These are phyloP conservation scores for Cryptomeria japonica DNA, from an alignment of 75 land plant genomes.

Conservation along the genomic window DNA sequence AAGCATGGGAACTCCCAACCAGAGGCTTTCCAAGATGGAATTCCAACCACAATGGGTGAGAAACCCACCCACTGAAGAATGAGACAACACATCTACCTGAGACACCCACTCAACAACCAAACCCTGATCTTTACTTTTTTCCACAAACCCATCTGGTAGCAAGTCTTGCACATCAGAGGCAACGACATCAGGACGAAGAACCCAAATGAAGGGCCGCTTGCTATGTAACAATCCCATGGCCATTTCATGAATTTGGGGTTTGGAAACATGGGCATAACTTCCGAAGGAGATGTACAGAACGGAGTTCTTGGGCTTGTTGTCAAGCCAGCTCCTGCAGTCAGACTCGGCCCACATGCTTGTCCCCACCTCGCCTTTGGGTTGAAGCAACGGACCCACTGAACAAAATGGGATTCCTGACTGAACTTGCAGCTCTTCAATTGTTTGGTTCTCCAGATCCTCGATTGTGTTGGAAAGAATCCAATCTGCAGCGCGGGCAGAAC, in stretches of 20 bases:
- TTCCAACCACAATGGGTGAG: no score
- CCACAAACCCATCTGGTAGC: constrained; percentile 43
- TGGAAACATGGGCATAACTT: constrained; percentile 26
- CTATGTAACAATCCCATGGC: constrained; percentile 37
- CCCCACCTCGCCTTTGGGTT: not conserved
- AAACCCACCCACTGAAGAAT: no score
- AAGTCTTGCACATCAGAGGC: constrained; percentile 26
- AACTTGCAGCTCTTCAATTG: constrained; percentile 30
- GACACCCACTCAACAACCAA: constrained; percentile 45
- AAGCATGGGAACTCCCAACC: no score
- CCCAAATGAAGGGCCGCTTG: constrained; percentile 17
- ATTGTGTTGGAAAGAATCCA: constrained; percentile 27
- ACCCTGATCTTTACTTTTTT: constrained; percentile 19
- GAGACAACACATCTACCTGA: constrained; percentile 34
- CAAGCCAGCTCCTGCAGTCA: constrained; percentile 51
- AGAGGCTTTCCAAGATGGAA: no score
- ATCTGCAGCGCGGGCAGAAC: constrained; percentile 34
- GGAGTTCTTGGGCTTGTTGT: constrained; percentile 30
- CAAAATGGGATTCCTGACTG: constrained; percentile 15
- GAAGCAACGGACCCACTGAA: constrained; percentile 47
- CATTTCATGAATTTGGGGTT: constrained; percentile 29
- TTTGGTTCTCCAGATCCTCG: constrained; percentile 13
- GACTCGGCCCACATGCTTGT: constrained; percentile 34
- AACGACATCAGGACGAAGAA: constrained; percentile 28
- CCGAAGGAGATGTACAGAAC: constrained; percentile 30